Percentiles rank a stretch among this genome's conserved stretches.
Conservation (phyloP, 352 stramenopile genomes). For the Phytopythium chamaehyphon region DNA sequence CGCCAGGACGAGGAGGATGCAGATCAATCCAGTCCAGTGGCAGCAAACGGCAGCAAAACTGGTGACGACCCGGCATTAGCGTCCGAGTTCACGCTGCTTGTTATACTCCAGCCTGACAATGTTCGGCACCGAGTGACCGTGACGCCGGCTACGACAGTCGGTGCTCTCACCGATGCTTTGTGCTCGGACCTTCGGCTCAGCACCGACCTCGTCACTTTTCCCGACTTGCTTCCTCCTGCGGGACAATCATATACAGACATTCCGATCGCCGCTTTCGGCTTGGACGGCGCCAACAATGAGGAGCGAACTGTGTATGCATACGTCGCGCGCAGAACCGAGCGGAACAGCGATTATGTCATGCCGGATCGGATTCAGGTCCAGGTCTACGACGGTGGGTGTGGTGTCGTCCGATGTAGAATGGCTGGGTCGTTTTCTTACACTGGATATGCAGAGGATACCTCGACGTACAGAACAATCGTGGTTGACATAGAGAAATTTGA, state of each 20-base stretch:
- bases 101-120: slow-evolving; percentile 73
- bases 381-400: slow-evolving; percentile 44
- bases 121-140: slow-evolving; percentile 67
- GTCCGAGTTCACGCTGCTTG: slow-evolving; percentile 52
- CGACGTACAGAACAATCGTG: slow-evolving; percentile 36
- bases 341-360: slow-evolving; percentile 82
- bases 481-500: slow-evolving; percentile 79
- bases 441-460: slow-evolving; percentile 28
- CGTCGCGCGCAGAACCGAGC: slow-evolving; percentile 27
- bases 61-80: slow-evolving; percentile 1
- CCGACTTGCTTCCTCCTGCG: slow-evolving; percentile 35
- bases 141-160: slow-evolving; percentile 43
- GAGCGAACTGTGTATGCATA: slow-evolving; percentile 48
- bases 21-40: neutral
- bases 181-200: slow-evolving; percentile 54
- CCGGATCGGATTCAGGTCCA: slow-evolving; percentile 77
- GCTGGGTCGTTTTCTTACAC: neutral
- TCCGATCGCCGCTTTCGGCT: slow-evolving; percentile 29
- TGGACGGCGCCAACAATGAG: slow-evolving; percentile 22
- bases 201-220: slow-evolving; percentile 56
- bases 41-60: neutral
- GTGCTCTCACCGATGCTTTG: slow-evolving; percentile 47
- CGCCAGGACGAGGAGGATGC: neutral
- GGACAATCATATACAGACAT: slow-evolving; percentile 30
- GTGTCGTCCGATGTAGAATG: neutral